Evolutionary conservation across 2,329 filamentous ascomycete genomes (phyloP), one percentile per base, ranked within the genome.

Genomic region (Gnomoniopsis sp.): DNA sequence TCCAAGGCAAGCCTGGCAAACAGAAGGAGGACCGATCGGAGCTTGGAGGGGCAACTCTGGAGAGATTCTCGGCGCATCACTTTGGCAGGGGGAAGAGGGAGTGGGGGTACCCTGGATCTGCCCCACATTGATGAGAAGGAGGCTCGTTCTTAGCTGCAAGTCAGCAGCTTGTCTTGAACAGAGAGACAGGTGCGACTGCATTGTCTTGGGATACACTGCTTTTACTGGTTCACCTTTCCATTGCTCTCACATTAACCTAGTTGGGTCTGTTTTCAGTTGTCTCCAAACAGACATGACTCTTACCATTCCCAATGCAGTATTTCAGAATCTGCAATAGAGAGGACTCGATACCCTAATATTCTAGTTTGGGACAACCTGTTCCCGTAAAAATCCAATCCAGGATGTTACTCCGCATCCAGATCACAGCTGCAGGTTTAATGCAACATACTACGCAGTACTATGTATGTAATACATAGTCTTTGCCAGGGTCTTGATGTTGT

Each of bases 1-100:
- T 11, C 22, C 38, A 38, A 41, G 33, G 11, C 43, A 21, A 46
- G 43, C 17, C 43, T 21, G 43, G 43, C 53, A 49, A 55, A 46
- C 46, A 55, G 34, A 49, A 53, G 22, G 26, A 19, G 22, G 51
- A 49, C 53, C 53, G 53, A 55, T 49, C 53, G 53, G 53, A 55
- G 53, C 53, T 43, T 55, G 47, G 53, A 55, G 53, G 53, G 53
- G 44, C 46, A 48, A 55, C 21, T 47, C 53, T 55, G 53, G 21
- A 49, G 44, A 41, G 34, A 49, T 21, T 11, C 30, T n/a, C 43
- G 44, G 51, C 22, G 41, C 30, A 26, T 19, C 10, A 10, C 26
- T 33, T 47, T 12, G 33, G 34, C 46, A 49, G 53, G 46, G 12
- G 21, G 46, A 34, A 34, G 21, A 11, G 8, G 14, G 53, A n/a